Conservation (phyloP, 352 stramenopile species). For the Phytopythium chamaehyphon region DNA sequence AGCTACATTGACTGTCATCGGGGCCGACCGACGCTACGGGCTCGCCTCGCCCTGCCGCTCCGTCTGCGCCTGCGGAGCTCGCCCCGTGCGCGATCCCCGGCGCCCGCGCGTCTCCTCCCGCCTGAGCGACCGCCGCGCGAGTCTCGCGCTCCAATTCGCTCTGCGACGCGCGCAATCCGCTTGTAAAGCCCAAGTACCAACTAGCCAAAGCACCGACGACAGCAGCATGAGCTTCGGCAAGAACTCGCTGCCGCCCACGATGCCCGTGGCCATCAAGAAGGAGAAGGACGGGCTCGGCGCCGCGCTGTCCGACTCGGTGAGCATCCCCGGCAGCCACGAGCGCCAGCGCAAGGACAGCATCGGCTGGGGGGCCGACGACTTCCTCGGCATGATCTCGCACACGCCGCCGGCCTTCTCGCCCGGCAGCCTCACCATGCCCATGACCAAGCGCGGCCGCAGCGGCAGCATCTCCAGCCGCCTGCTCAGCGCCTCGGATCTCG, state of each 20-base stretch:
- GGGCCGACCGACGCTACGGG: too few relatives aligned
- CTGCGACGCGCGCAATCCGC: neutral
- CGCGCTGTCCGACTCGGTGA: constrained; percentile 23
- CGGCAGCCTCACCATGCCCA: constrained; percentile 83
- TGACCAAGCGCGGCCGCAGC: constrained; percentile 81
- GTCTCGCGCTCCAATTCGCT: neutral
- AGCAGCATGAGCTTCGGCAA: constrained; percentile 39
- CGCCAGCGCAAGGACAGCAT: constrained; percentile 77
- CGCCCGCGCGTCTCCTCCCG: too few relatives aligned
- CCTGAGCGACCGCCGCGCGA: too few relatives aligned
- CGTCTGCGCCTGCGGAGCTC: too few relatives aligned
- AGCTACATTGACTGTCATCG: too few relatives aligned
- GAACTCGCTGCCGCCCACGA: constrained; percentile 50
- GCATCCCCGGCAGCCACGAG: constrained; percentile 23
- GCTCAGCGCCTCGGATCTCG: constrained; percentile 85
- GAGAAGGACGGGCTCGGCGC: constrained; percentile 33
- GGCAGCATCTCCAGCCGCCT: constrained; percentile 83
- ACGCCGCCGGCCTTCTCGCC: constrained; percentile 89
- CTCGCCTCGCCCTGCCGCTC: too few relatives aligned
- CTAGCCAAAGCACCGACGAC: neutral
- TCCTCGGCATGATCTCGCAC: constrained; percentile 86
- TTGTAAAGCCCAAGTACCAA: too few relatives aligned
- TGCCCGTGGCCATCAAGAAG: constrained; percentile 71
- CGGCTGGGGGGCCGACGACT: constrained; percentile 80
- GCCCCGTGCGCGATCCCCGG: too few relatives aligned